Base-by-base conservation (phyloP, 208 protist genomes). In the Sergeia podlipaevii region DNA sequence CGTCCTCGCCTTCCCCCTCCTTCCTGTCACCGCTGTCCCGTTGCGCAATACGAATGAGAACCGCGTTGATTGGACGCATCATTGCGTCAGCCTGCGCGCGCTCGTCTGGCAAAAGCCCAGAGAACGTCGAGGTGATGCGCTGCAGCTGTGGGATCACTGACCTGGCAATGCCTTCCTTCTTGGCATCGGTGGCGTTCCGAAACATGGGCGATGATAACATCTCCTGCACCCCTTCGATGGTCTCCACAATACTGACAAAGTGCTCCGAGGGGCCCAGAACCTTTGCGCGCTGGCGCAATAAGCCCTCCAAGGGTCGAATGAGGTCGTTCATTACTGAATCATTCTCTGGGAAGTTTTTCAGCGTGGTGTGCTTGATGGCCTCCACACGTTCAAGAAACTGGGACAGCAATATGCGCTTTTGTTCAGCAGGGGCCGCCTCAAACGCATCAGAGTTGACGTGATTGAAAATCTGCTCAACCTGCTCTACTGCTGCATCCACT, bases 111-210 rank as follows among this genome's bases (percentile, higher is more conserved):
- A 53, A 29, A 36, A 90, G 67, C 20, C 56, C 51, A 4, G 60
- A 36, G 10, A 86, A 54, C 0, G 74, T 46, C 1, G 64, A 36
- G 4, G 53, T 69, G 37, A 86, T 68, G 28, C 62, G 53, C 53
- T 82, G 75, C 24, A 90, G 51, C 48, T 84, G 74, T 15, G 71
- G 60, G 21, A 84, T 60, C 24, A 85, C 34, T 0, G 26, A 53
- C 4, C 57, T 57, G 0, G 70, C 71, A 23, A 74, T 48, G 8
- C 18, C 38, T 41, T 63, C 55, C 24, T 74, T 58, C 33, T 67
- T 64, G 1, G 46, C 33, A 27, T 44, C 26, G n/a, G 60, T 46
- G 4, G 74, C 49, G 34, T 70, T 38, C 46, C 57, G n/a, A 37
- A 85, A 78, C 15, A 46, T 46, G 27, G 60, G 38, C 13, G 74